Base-by-base conservation (phyloP, 306 rosid genomes). In the Cyamopsis tetragonoloba region DNA sequence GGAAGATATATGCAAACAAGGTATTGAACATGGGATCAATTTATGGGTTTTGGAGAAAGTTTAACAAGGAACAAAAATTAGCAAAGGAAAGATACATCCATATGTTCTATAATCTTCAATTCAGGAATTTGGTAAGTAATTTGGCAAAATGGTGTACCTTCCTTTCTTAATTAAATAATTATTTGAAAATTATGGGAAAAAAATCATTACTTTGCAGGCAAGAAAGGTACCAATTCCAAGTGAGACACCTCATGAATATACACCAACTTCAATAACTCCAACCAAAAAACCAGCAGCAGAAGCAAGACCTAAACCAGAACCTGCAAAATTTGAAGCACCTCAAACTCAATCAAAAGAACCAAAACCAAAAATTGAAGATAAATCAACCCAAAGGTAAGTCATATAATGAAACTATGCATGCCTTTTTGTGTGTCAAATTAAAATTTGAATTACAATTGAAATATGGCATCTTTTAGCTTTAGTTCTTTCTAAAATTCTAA, bases 1-100 rank as follows among this genome's bases (percentile, higher is more conserved):
- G 98, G 98, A 92, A 92, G 78, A 89, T 92, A 61, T 92, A 92
- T 80, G 96, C 98, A 68, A 87, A 78, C 42, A 92, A 87, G 72
- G 76, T 88, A 49, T 66, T 92, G 93, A 86, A 83, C 28, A 89
- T 92, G 91, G 96, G 91, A 70, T 85, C 98, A 32, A 72, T 83
- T 19, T 92, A 88, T 62, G 91, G 91, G 23, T 88, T 89, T 66
- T 93, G 98, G 96, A 88, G 95, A 85, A 76, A 68, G 53, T 68
- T 89, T 76, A 87, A 76, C 77, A 88, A 88, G 71, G 83, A 77
- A 12, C 96, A 84, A 51, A 88, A 83, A 76, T 76, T 84, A 43
- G 95, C 96, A 53, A 89, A 84, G 76, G 88, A 81, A 34, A 83
- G 91, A 85, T 92, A 92, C 77, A 86, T 89, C 39, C 93, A 92